A percentile compares a stretch with the other conserved stretches of the same genome.
phyloP scores from a whole-genome alignment of 2,329 filamentous ascomycete species.

The Sclerotinia glacialis region DNA sequence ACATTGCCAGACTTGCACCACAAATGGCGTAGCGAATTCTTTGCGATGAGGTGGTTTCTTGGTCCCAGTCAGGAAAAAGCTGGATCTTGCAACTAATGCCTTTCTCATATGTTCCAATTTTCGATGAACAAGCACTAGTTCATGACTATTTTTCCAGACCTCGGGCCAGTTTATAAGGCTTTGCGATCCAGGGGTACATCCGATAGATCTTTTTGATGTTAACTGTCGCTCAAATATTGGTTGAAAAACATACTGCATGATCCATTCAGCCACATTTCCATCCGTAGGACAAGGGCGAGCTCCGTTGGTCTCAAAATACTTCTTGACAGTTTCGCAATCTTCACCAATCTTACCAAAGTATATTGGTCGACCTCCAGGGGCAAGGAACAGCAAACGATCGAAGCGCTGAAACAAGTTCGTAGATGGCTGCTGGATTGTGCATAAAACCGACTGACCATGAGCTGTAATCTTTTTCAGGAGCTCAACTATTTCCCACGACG shows the following conservation, averaged over 20 bases:
- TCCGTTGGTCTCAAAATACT: conserved; percentile 73
- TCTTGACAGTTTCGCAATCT: conserved; percentile 63
- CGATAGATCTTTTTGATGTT: conserved; percentile 44
- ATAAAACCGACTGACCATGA: conserved; percentile 84
- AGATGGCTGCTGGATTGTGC: conserved; percentile 92
- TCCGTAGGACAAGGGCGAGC: conserved; percentile 60
- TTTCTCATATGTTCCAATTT: conserved; percentile 54
- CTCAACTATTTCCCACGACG: conserved; percentile 85
- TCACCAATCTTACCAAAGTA: conserved; percentile 79
- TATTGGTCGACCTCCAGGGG: conserved; percentile 70
- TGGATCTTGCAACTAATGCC: conserved; percentile 33
- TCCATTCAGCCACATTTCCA: conserved; percentile 83
- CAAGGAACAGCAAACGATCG: conserved; percentile 74
- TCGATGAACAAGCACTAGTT: conserved; percentile 41
- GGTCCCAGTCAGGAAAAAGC: conserved; percentile 33
- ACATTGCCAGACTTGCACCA: conserved; percentile 52
- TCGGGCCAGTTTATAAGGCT: conserved; percentile 61
- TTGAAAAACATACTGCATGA: conserved; percentile 48
- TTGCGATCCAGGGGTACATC: conserved; percentile 57
- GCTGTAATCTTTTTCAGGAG: conserved; percentile 85
- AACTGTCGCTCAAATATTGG: neutral
- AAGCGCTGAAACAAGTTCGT: conserved; percentile 92
- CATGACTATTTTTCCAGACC: conserved; percentile 54
- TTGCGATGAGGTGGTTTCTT: conserved; percentile 48
- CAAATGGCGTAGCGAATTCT: conserved; percentile 62